These are phyloP conservation scores for Monosporascus sp. DNA, from an alignment of 2,329 filamentous ascomycete species.

Conservation along the genomic window DNA sequence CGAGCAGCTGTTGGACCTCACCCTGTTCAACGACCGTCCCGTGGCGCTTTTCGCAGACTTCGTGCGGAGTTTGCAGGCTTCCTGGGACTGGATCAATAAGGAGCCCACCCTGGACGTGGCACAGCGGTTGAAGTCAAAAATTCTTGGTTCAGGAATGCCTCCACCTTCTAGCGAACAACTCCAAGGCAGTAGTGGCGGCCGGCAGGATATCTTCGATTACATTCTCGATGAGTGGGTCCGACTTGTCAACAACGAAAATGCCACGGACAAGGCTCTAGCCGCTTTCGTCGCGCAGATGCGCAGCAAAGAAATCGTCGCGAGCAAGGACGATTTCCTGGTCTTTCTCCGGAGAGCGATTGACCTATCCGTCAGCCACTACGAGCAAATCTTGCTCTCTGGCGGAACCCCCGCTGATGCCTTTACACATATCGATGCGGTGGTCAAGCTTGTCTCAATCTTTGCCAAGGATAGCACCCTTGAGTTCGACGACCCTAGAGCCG, in stretches of 20 bases:
- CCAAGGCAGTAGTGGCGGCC: slow-evolving; percentile 53
- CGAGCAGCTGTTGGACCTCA: slow-evolving; percentile 71
- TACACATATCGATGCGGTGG: slow-evolving; percentile 69
- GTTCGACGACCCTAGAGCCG: slow-evolving; percentile 51
- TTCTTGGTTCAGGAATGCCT: slow-evolving; percentile 35
- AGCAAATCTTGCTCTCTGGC: slow-evolving; percentile 59
- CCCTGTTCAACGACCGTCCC: slow-evolving; percentile 72
- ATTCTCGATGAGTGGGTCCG: slow-evolving; percentile 94
- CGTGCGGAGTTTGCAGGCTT: slow-evolving; percentile 71
- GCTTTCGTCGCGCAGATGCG: slow-evolving; percentile 85
- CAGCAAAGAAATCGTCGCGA: slow-evolving; percentile 64
- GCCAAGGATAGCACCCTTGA: slow-evolving; percentile 65
- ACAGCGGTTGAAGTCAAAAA: slow-evolving; percentile 66
- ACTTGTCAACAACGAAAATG: slow-evolving; percentile 70
- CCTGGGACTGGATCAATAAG: slow-evolving; percentile 75
- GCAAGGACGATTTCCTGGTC: slow-evolving; percentile 68
- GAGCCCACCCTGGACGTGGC: slow-evolving; percentile 60
- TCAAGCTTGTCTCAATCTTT: slow-evolving; percentile 71
- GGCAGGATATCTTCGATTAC: slow-evolving; percentile 84
- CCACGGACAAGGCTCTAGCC: slow-evolving; percentile 64
- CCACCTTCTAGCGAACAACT: slow-evolving; percentile 37
- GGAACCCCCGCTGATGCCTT: slow-evolving; percentile 55
- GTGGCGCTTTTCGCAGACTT: slow-evolving; percentile 81
- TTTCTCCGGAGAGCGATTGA: slow-evolving; percentile 83
- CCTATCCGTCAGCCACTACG: slow-evolving; percentile 70